Base-by-base conservation (phyloP, 768 basidiomycete species). In the Holtermanniella nyarrowii region DNA sequence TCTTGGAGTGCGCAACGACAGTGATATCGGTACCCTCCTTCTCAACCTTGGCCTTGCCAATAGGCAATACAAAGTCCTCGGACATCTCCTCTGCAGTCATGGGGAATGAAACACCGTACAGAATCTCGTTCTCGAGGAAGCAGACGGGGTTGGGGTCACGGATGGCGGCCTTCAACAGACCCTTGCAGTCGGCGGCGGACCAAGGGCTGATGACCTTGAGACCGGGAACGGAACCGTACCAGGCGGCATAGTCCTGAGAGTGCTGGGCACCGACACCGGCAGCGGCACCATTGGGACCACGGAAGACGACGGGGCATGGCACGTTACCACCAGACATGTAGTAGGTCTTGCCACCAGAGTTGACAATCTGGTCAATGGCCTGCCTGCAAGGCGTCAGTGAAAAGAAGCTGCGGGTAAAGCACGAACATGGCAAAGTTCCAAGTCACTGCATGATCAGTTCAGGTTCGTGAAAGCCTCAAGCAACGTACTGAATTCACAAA, bases 401-500 rank as follows among this genome's bases (percentile, higher is more conserved):
- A 25, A 26, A 27, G 12, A 7, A n/a, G n/a, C 37, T 24, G 46
- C 27, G 14, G 42, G 52, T 23, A 22, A 18, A 56, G 64, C 75
- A 91, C 89, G n/a, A n/a, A n/a, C 93, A 97, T 99, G 59, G 93
- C 93, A 71, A 99, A 97, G 79, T 99, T 97, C 79, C 93, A 97
- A 14, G 93, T 97, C 93, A 96, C 66, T 64, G 47, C 1, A 45
- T 12, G 49, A 31, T 24, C 26, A 22, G 22, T 27, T n/a, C 22
- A 45, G 27, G 39, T 49, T 13, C 31, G 31, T 25, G 51, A 25
- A n/a, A 27, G 23, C n/a, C 45, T 26, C 26, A 41, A 26, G 43
- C 16, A 18, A 65, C 66, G 60, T 48, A 66, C 66, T 97, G 78
- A 96, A 99, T 77, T 97, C 93, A 79, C 91, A 96, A 66, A 99